Base-by-base conservation (phyloP, 371 early-diverging fungal species). In the Sporodiniella umbellata region DNA sequence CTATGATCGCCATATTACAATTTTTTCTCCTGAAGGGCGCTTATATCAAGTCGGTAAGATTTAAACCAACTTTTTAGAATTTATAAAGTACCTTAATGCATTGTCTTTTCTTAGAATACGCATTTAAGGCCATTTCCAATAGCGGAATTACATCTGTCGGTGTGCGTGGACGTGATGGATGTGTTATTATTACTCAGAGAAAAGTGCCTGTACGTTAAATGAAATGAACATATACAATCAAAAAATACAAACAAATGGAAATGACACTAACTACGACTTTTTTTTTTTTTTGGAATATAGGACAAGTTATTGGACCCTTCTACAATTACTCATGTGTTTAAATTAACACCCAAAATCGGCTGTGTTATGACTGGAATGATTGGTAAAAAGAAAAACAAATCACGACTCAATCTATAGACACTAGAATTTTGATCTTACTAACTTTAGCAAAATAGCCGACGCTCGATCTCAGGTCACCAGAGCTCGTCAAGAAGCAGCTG, bases 1-100 rank as follows among this genome's bases (percentile, higher is more conserved):
- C 60, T 96, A 96, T 79, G 99, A 98, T 83, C 88, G 98, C 54
- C 95, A 96, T 67, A 96, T 99, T 70, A 96, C 99, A 51, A 90
- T 99, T 75, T 99, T 99, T 65, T 98, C 98, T 15, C 98, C 98
- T 31, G 99, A 99, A 68, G 99, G 99, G 47, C 83, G 97, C 45
- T 86, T 99, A 61, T 99, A 96, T 70, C 99, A 99, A 93, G 98
- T 99, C 55, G 96, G 95, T 95, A 83, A 51, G 85, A 38, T 45
- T 45, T 28, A 35, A 23, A 25, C 33, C 31, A n/a, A n/a, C 25
- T 21, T 19, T 3, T 25, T 22, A 25, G 23, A 4, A 14, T 8
- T 24, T 25, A 8, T 21, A 22, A 23, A n/a, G 26, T 43, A 25
- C 28, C 14, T 15, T 45, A 12, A 39, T 37, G 3, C 23, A 12